Evolutionary conservation across 2,329 filamentous ascomycete species (phyloP), one percentile per base, ranked within the genome.

Genomic region (Zalaria obscura): DNA sequence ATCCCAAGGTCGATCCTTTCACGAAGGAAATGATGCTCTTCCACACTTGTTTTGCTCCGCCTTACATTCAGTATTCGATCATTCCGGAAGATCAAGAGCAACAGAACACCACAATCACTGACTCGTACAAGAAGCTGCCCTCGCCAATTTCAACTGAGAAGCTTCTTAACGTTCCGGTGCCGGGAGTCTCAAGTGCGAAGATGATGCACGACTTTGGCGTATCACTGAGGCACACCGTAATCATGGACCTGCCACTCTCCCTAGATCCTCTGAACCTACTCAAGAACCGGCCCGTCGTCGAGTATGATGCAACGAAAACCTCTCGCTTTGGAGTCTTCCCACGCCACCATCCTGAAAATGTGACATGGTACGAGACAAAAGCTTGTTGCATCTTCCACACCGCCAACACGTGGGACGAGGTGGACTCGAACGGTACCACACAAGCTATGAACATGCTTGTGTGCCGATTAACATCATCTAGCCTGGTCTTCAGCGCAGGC

Each of bases 151-250:
- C 28, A 40, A 6, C 31, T 1, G 46, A 46, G 29, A 58, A 50
- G 39, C 49, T 64, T 38, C 60, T 80, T 42, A 75, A 75, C 47
- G 59, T 65, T 5, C 63, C 76, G 0, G 67, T 84, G 0, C 71
- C 76, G 0, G 78, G 78, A 0, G 66, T 83, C 26, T 63, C 64
- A 3, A 72, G 72, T 1, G 73, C 78, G 2, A 82, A 79, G 53
- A 79, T 84, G 70, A 84, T 84, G 78, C 80, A 84, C 52, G 80
- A 84, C 54, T 84, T 83, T 57, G 80, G 80, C 9, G 78, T 79
- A 1, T 80, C 78, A 2, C 66, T 61, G 4, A 56, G 53, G 4
- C 69, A 82, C 50, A 81, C 78, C 0, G 61, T 83, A 32, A 80
- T 84, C 42, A 69, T 84, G 59, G 80, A 85, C 50, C 63, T 83